phyloP scores from a whole-genome alignment of 257 asterid species.

The Schizonepeta tenuifolia region DNA sequence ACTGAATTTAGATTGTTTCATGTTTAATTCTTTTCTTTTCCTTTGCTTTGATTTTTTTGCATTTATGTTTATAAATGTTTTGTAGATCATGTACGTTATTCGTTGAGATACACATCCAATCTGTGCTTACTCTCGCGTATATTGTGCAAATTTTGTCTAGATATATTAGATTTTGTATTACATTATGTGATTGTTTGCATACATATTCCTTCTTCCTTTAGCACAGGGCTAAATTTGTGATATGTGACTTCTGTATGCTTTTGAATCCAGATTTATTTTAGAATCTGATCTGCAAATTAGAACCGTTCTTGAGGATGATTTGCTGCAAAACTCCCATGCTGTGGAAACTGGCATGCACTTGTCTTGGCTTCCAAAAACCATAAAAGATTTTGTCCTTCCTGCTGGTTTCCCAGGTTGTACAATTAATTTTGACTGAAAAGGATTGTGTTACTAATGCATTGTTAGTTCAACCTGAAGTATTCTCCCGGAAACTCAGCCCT shows the following conservation, averaged over 20 bases:
- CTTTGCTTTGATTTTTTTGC: background rate
- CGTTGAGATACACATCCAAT: background rate
- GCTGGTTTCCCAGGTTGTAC: slow-evolving; percentile 85
- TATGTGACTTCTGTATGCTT: slow-evolving; percentile 15
- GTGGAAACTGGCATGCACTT: slow-evolving; percentile 38
- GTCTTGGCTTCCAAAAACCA: slow-evolving; percentile 69
- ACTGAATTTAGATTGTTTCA: background rate
- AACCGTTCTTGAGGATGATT: slow-evolving; percentile 58
- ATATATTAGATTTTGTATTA: background rate
- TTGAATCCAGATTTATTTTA: slow-evolving; percentile 59
- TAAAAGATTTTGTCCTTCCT: slow-evolving; percentile 80
- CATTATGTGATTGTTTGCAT: slow-evolving; percentile 1
- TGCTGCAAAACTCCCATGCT: slow-evolving; percentile 31
- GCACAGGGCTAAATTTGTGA: slow-evolving; percentile 7
- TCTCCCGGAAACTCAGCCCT: background rate
- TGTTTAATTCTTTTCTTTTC: background rate
- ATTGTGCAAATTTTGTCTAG: background rate
- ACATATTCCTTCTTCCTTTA: background rate
- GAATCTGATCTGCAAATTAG: slow-evolving; percentile 58
- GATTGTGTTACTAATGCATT: background rate
- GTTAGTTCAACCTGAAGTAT: slow-evolving; percentile 1
- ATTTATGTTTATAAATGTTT: background rate
- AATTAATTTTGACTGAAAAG: background rate
- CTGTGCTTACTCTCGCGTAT: background rate
- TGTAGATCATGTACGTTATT: background rate